These are phyloP conservation scores for Stachybotrys echinatus DNA, from an alignment of 2,329 filamentous ascomycete species.

Conservation along the genomic window DNA sequence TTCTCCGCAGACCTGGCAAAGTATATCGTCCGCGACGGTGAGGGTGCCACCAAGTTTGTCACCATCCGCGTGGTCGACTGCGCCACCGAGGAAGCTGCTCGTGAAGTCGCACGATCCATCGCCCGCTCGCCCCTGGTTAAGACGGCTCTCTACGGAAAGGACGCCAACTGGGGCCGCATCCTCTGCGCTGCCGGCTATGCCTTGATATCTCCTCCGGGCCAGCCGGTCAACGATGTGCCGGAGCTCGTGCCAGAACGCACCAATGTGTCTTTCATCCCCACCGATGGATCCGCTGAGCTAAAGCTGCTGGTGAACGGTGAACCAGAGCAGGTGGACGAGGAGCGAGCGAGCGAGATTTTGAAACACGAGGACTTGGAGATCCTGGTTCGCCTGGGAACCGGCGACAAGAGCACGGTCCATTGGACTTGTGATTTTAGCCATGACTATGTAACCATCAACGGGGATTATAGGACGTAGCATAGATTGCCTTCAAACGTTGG, in stretches of 20 bases:
- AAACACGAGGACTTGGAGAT: conserved; percentile 77
- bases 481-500: too few species aligned
- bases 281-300: conserved; percentile 70
- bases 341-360: conserved; percentile 70
- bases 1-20: conserved; percentile 85
- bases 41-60: conserved; percentile 97
- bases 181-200: conserved; percentile 89
- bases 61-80: conserved; percentile 80
- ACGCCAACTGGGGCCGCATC: conserved; percentile 98
- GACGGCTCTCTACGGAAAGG: conserved; percentile 92
- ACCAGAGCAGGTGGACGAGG: conserved; percentile 74
- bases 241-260: conserved; percentile 65
- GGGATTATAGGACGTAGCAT: conserved; percentile 58
- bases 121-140: conserved; percentile 92
- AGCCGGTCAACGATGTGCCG: conserved; percentile 52
- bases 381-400: conserved; percentile 65
- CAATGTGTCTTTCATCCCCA: conserved; percentile 72
- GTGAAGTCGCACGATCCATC: conserved; percentile 79
- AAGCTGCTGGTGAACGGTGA: conserved; percentile 75
- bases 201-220: conserved; percentile 53
- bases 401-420: conserved; percentile 63
- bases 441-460: conserved; percentile 69
- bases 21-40: conserved; percentile 90
- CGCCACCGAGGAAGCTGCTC: conserved; percentile 62
- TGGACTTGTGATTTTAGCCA: conserved; percentile 88